Evolutionary conservation across 805 yeast genomes (phyloP).

Genomic region (Blastobotrys attinorum): DNA sequence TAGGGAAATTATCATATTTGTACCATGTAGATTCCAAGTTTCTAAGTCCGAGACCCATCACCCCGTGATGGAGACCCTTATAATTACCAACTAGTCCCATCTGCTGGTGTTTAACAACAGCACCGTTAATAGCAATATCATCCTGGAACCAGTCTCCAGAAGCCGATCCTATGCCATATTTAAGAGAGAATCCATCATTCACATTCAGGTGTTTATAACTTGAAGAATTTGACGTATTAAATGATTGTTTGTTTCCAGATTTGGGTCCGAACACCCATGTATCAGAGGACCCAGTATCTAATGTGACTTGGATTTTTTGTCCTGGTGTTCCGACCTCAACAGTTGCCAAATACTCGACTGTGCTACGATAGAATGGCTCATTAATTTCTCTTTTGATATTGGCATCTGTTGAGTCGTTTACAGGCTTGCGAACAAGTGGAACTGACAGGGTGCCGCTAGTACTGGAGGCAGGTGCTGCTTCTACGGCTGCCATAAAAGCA

Average conservation of each 20-base stretch:
- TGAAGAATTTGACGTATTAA: conserved; percentile 12
- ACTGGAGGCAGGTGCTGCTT: no score
- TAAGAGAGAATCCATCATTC: conserved; percentile 35
- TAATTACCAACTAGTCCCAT: conserved; percentile 75
- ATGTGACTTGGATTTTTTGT: conserved; percentile 42
- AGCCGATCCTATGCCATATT: conserved; percentile 39
- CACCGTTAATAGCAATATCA: conserved; percentile 6
- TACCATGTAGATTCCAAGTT: conserved; percentile 24
- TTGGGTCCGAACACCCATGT: conserved; percentile 40
- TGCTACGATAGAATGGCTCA: conserved; percentile 1
- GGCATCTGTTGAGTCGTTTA: no score
- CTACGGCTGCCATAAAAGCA: no score
- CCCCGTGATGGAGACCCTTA: conserved; percentile 39
- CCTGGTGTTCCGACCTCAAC: conserved; percentile 47
- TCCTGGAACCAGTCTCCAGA: conserved; percentile 30
- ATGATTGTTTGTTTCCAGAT: conserved; percentile 3
- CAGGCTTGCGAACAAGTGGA: no score
- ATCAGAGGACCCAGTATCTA: conserved; percentile 68
- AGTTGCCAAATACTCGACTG: conserved; percentile 4
- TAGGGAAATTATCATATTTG: conserved; percentile 52
- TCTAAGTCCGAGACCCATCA: conserved; percentile 30
- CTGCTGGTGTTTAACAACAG: conserved; percentile 35
- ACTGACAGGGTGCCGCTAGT: no score
- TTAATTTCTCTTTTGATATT: no score
- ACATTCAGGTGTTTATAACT: conserved; percentile 49